Evolutionary conservation across 1,139 yeast genomes (phyloP).

Genomic region (Geotrichum histeridarum): DNA sequence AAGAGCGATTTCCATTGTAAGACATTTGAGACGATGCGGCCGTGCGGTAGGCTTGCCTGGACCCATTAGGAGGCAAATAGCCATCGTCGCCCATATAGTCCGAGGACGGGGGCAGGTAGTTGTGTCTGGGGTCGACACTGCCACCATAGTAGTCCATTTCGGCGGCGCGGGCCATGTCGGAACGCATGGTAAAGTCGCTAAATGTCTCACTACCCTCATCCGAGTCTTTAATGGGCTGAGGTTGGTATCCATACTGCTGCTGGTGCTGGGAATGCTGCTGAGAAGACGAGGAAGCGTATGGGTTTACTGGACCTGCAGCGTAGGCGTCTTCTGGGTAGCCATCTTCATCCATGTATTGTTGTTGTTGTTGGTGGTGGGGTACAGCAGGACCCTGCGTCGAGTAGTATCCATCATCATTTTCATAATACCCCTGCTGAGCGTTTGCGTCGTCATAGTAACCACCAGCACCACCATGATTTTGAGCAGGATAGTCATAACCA

Average conservation of each 20-base stretch:
- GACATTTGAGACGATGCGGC: slow-evolving; percentile 44
- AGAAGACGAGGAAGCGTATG: slow-evolving; percentile 27
- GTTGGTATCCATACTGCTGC: slow-evolving; percentile 21
- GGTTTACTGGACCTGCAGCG: slow-evolving; percentile 32
- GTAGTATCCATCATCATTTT: slow-evolving; percentile 28
- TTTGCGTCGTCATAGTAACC: slow-evolving; percentile 32
- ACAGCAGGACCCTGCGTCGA: slow-evolving; percentile 30
- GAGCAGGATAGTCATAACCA: slow-evolving; percentile 25
- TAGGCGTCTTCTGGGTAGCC: slow-evolving; percentile 37
- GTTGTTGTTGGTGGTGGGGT: slow-evolving; percentile 33
- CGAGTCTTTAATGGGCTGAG: slow-evolving; percentile 31
- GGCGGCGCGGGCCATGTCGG: slow-evolving; percentile 40
- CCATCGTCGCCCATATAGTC: slow-evolving; percentile 33
- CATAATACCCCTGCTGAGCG: slow-evolving; percentile 27
- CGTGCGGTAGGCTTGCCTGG: slow-evolving; percentile 24
- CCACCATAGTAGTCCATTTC: slow-evolving; percentile 41
- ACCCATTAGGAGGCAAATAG: slow-evolving; percentile 19
- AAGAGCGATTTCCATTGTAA: slow-evolving; percentile 73
- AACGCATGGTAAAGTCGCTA: slow-evolving; percentile 44
- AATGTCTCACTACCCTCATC: slow-evolving; percentile 42
- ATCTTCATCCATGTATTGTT: slow-evolving; percentile 34
- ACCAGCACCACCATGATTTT: slow-evolving; percentile 23
- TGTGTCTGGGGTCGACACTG: slow-evolving; percentile 26
- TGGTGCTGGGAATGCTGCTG: slow-evolving; percentile 22
- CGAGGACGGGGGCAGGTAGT: slow-evolving; percentile 31